Base-by-base conservation (phyloP, 2,329 filamentous ascomycete species). In the Huntiella decipiens region DNA sequence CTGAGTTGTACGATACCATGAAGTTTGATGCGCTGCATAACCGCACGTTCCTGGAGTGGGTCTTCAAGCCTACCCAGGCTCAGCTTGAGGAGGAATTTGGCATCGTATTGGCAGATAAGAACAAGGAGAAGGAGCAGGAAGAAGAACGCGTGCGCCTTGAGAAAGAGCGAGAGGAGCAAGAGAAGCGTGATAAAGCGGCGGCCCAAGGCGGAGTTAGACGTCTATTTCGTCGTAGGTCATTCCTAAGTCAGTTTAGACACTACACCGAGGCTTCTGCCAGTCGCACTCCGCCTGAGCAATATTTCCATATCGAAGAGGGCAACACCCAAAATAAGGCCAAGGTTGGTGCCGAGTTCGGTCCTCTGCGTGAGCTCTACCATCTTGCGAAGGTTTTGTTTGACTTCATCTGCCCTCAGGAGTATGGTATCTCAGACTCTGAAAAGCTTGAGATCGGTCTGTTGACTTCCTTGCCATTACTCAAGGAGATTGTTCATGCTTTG, bases 21-120 rank as follows among this genome's bases (percentile, higher is more conserved):
- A 98, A 98, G 61, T 98, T 96, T 53, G 91, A 98, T 60, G 91
- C 91, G 1, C 69, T 98, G 11, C 92, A 98, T 62, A 98, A 98
- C 58, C 78, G 91, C 2, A 84, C 86, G 51, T 98, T 98, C 56
- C 66, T 98, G 3, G 91, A 98, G 60, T 96, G 91, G 84, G 81
- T 95, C 0, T 98, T 98, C 55, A 93, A 86, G 12, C 91, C 91
- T 1, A 79, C 83, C 32, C 78, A 76, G 55, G 71, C 69, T 49
- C 83, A 93, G 63, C 66, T 88, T 8, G 81, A 82, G 45, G 82
- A 88, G 44, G 77, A 82, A 52, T 68, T 71, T 51, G 66, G 60
- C 41, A 66, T 60, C 51, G 62, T 56, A 22, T 35, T 48, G 10
- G 32, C 37, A 5, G 48, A 50, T 28, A 45, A 43, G 31, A 60